Base-by-base conservation (phyloP, 805 yeast genomes). In the Wickerhamiella hasegawae region DNA sequence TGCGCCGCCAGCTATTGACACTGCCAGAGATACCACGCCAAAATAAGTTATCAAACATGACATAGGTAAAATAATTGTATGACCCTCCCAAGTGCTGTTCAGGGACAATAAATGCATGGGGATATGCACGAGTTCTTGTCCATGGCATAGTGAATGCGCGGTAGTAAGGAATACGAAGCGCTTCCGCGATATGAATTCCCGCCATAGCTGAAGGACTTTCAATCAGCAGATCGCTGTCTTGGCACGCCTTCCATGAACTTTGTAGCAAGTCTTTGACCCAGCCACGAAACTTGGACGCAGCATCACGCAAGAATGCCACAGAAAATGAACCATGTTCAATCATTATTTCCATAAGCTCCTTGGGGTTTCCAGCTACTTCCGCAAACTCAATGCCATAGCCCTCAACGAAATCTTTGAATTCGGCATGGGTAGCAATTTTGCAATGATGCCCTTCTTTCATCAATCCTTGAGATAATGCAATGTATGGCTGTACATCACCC, bases 71-170 rank as follows among this genome's bases (percentile, higher is more conserved):
- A 50, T 82, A 81, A 52, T 87, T 87, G 57, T 87, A 87, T 8
- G 85, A 77, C 3, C 96, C 95, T 9, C 95, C 95, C 53, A 78
- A 69, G 51, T 78, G 82, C 55, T 81, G 92, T 40, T 84, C 95
- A 0, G 97, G 95, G 5, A 82, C 94, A 52, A 85, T 73, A 44
- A 87, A 84, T 0, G 97, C 96, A 62, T 87, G 96, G 1, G 96
- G 96, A 52, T 87, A 87, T 0, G 95, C 93, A 45, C 93, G 66
- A 1, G 97, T 85, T 41, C 94, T 60, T 0, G 96, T 82, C 97
- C 97, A 87, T 0, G 97, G 97, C 97, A 87, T 87, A 0, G 97
- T 87, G 52, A 87, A 87, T 0, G 96, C 96, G 47, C 96, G 65
- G 61, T 81, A 79, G 52, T 87, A 87, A 0, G 97, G 94, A 38